Base-by-base conservation (phyloP, 202 grass and related monocot species). In the Musa balbisiana region DNA sequence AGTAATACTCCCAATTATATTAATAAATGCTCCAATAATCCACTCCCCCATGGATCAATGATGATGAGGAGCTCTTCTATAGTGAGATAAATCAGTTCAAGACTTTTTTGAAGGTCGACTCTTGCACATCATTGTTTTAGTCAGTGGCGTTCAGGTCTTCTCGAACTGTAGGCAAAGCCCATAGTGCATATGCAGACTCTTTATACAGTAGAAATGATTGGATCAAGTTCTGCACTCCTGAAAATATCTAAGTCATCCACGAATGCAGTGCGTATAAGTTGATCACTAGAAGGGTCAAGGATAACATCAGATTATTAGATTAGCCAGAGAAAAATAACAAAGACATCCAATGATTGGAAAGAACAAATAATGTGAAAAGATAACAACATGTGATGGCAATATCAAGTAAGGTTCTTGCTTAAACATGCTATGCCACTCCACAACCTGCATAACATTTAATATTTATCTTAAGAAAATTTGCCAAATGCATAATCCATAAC, bases 21-120 rank as follows among this genome's bases (percentile, higher is more conserved):
- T 98, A 75, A 98, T 98, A 85, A 91, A 84, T 15, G 94, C 94
- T 77, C 94, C 94, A 78, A 98, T 82, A 82, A 98, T 80, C 94
- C 94, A 98, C 49, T 96, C 94, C 1, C 91, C 94, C 94, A 98
- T 97, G 82, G 83, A 69, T 82, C 49, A 66, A 56, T 53, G 80
- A 65, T 51, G 83, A 69, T 49, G 79, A 73, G 55, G 43, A 72
- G 10, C 73, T 82, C 64, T 71, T 80, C 62, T 75, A 52, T 53
- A 27, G 4, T 27, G 4, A 43, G 33, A 52, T 49, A 65, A 77
- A 65, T 25, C 21, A 65, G 60, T 64, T 77, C 75, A 52, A 53
- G 24, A 65, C 58, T 59, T 53, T 52, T 66, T 49, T 51, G 13
- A 62, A 27, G 49, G 75, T 24, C 29, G 59, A 53, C n/a, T 11